phyloP scores from a whole-genome alignment of 2,329 filamentous ascomycete species.

The Fusarium ramigenum region DNA sequence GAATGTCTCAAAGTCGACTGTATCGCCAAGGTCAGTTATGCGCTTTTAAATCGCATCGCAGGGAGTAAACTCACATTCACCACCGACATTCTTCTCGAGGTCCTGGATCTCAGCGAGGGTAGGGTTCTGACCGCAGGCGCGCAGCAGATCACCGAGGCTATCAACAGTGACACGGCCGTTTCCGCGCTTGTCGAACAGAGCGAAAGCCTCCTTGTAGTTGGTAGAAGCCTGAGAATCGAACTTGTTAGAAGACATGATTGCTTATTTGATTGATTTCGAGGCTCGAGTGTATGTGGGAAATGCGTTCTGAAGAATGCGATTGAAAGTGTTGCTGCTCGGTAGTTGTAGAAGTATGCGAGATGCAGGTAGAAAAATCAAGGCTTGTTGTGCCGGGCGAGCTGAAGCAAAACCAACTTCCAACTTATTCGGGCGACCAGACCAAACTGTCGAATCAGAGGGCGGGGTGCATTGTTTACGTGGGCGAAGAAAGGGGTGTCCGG shows the following conservation, averaged over 20 bases:
- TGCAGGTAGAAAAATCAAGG: conserved; percentile 9
- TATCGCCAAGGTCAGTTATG: not conserved
- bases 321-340: conserved; percentile 25
- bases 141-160: conserved; percentile 89
- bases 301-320: conserved; percentile 17
- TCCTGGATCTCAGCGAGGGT: conserved; percentile 93
- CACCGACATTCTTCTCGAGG: conserved; percentile 87
- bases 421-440: conserved; percentile 26
- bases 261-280: conserved; percentile 15
- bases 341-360: conserved; percentile 23
- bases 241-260: conserved; percentile 61
- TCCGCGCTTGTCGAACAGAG: conserved; percentile 99
- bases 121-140: conserved; percentile 97
- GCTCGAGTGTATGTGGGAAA: not conserved
- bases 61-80: conserved; percentile 78
- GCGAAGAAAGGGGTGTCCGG: conserved; percentile 42
- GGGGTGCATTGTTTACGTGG: conserved; percentile 49
- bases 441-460: conserved; percentile 49
- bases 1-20: conserved; percentile 98
- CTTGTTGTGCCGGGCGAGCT: conserved; percentile 21
- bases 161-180: conserved; percentile 90
- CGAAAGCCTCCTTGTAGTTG: conserved; percentile 99
- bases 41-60: not conserved
- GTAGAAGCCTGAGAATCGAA: conserved; percentile 74
- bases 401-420: conserved; percentile 40